Evolutionary conservation across 2,329 filamentous ascomycete species (phyloP).

Genomic region (Pseudocercospora pini-densiflorae): DNA sequence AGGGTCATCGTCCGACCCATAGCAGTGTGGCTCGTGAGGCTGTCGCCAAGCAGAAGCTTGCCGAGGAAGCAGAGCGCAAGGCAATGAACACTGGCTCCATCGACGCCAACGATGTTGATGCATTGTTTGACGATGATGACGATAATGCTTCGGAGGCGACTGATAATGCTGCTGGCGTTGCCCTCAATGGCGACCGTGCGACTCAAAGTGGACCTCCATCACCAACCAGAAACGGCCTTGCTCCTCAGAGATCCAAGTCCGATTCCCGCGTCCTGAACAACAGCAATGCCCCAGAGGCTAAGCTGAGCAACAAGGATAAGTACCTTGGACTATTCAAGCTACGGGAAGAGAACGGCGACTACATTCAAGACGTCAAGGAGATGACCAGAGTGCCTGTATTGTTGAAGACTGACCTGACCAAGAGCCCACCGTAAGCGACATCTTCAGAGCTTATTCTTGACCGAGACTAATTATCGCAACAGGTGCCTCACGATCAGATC

Average conservation of each 20-base stretch:
- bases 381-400: constrained; percentile 98
- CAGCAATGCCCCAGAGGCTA: constrained; percentile 74
- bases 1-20: constrained; percentile 49
- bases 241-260: constrained; percentile 84
- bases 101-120: constrained; percentile 89
- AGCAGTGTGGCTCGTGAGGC: constrained; percentile 81
- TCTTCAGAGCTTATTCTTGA: background rate
- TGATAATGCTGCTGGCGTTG: constrained; percentile 91
- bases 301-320: constrained; percentile 92
- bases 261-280: constrained; percentile 85
- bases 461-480: constrained; percentile 43
- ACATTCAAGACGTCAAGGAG: constrained; percentile 97
- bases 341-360: constrained; percentile 89
- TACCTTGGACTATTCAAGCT: constrained; percentile 89
- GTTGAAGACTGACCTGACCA: constrained; percentile 94
- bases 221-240: constrained; percentile 74
- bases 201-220: constrained; percentile 96
- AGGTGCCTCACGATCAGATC: constrained; percentile 85
- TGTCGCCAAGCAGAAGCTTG: constrained; percentile 79
- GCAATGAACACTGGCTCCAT: constrained; percentile 95
- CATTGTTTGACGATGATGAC: constrained; percentile 90
- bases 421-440: constrained; percentile 95
- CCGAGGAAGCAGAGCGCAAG: constrained; percentile 88
- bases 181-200: constrained; percentile 77
- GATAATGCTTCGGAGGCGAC: constrained; percentile 75